Conservation (phyloP, 2,329 filamentous ascomycete species). For the Aspergillus cejpii region DNA sequence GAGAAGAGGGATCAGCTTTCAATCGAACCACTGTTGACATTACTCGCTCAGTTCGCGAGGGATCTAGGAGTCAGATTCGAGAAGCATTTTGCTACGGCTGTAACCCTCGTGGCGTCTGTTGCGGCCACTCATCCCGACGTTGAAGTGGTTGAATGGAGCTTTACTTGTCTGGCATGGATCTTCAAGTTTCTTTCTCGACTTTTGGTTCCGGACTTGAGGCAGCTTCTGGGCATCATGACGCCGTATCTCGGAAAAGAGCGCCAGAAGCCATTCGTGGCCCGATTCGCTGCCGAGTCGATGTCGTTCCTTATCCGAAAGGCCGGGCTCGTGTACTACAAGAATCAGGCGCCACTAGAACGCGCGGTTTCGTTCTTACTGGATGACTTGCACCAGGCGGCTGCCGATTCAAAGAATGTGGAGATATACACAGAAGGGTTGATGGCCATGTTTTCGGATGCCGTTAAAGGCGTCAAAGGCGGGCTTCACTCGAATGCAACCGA, state of each 20-base stretch:
- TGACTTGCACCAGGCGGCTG: slow-evolving; percentile 50
- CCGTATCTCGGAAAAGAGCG: slow-evolving; percentile 75
- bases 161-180: slow-evolving; percentile 85
- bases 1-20: slow-evolving; percentile 69
- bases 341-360: slow-evolving; percentile 58
- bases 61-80: slow-evolving; percentile 84
- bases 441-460: slow-evolving; percentile 82
- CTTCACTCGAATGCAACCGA: slow-evolving; percentile 53
- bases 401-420: slow-evolving; percentile 31
- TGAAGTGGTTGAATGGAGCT: slow-evolving; percentile 96
- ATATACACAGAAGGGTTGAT: slow-evolving; percentile 83
- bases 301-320: slow-evolving; percentile 91
- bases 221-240: slow-evolving; percentile 75
- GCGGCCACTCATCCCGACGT: slow-evolving; percentile 70
- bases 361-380: slow-evolving; percentile 67
- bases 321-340: slow-evolving; percentile 67
- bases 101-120: slow-evolving; percentile 69
- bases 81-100: slow-evolving; percentile 70
- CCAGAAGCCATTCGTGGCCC: slow-evolving; percentile 78
- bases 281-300: slow-evolving; percentile 90
- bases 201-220: slow-evolving; percentile 74
- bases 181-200: slow-evolving; percentile 95
- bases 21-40: slow-evolving; percentile 75
- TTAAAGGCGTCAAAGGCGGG: slow-evolving; percentile 54
- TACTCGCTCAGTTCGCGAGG: slow-evolving; percentile 91